phyloP scores from a whole-genome alignment of 257 asterid species.

The Fraxinus excelsior region DNA sequence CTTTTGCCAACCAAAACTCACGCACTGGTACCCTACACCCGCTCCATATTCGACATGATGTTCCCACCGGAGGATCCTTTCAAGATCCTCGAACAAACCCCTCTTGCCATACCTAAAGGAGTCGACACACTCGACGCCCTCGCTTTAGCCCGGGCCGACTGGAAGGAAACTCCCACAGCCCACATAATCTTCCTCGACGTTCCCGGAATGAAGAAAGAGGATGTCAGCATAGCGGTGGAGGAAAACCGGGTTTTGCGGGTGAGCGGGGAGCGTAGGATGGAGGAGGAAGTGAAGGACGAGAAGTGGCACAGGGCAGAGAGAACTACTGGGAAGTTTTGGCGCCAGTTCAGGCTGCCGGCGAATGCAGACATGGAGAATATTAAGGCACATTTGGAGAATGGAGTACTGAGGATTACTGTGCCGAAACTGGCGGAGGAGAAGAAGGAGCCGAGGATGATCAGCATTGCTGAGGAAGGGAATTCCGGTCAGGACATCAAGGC shows the following conservation, averaged over 20 bases:
- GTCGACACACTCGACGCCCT: constrained; percentile 13
- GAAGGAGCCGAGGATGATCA: constrained; percentile 57
- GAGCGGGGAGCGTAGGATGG: constrained; percentile 69
- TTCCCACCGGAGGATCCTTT: constrained; percentile 45
- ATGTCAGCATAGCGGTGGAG: constrained; percentile 61
- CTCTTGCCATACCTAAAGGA: constrained; percentile 33
- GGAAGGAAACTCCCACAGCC: constrained; percentile 67
- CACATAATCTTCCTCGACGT: constrained; percentile 66
- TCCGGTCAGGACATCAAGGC: constrained; percentile 11
- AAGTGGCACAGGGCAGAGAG: constrained; percentile 88
- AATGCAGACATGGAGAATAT: constrained; percentile 60
- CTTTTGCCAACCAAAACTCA: constrained; percentile 19
- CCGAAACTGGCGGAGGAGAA: constrained; percentile 52
- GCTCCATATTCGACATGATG: constrained; percentile 31
- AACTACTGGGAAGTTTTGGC: constrained; percentile 68
- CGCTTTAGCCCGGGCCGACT: constrained; percentile 64
- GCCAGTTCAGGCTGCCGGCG: constrained; percentile 80
- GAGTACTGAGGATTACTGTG: constrained; percentile 66
- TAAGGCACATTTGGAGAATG: constrained; percentile 60
- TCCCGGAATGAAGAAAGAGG: constrained; percentile 75
- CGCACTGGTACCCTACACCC: constrained; percentile 39
- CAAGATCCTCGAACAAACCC: constrained; percentile 43
- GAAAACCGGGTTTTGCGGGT: constrained; percentile 62
- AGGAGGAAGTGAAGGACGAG: constrained; percentile 64
- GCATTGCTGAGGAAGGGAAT: constrained; percentile 29